Base-by-base conservation (phyloP, 164 flowering plant species). In the Aristolochia californica region DNA sequence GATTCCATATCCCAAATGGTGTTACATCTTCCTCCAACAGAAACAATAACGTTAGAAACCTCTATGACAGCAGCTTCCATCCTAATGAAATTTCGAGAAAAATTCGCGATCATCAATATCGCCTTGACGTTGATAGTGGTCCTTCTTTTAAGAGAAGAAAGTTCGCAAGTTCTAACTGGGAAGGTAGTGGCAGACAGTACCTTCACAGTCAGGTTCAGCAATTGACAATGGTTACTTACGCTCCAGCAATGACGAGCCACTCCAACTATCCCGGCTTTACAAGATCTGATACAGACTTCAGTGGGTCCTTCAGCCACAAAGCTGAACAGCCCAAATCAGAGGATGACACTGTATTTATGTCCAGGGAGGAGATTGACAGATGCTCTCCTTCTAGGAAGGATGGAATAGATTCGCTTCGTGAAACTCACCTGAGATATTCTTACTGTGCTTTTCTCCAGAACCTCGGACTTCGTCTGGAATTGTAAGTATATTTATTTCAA, bases 371-470 rank as follows among this genome's bases (percentile, higher is more conserved):
- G 63, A 87, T 91, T 48, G 98, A 91, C 76, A 78, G 79, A 65
- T 64, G 66, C 62, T 91, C 98, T 11, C 98, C 98, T 0, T 91
- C 98, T 2, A 83, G 95, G 56, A 91, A 84, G 73, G 98, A 93
- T 75, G 98, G 98, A 12, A 93, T 93, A 65, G 98, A 89, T 73
- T 77, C 75, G 15, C 53, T 73, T 17, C 87, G 82, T 21, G 98
- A 93, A 68, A 75, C 81, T 4, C 80, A 77, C 66, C 64, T 93
- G 75, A 80, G 98, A n/a, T 88, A 85, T 71, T 81, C 97, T 0
- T 93, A 93, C 59, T 93, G 98, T 70, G 72, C 83, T 2, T 93
- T 83, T 66, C 77, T 93, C 70, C 98, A 87, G 68, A 77, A 83
- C 62, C 91, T 93, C 68, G 97, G 98, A 34, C 14, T 80, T 70